Base-by-base conservation (phyloP, 2,329 filamentous ascomycete species). In the Claviceps sorghi region DNA sequence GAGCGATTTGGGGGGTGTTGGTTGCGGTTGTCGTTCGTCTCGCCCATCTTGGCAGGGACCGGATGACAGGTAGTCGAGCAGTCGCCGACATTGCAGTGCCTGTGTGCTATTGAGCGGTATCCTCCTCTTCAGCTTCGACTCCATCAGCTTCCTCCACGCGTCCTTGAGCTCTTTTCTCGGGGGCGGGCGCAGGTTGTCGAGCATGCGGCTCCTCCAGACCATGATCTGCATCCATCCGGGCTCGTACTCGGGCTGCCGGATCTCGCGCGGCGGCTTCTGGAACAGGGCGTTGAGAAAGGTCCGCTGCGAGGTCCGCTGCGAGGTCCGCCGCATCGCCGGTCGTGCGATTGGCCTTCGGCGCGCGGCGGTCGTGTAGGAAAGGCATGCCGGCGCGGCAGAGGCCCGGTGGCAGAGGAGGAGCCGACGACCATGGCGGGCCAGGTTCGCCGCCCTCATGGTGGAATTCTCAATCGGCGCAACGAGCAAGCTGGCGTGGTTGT, bases 151-250 rank as follows among this genome's bases (percentile, higher is more conserved):
- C 52, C 70, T 73, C 65, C 86, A 83, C 5, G 85, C 86, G 38
- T 77, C 71, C 0, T 79, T 67, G 2, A 95, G 70, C 36, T 86
- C 79, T n/a, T 73, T 65, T 3, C 73, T 69, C 0, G 78, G 66
- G 17, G 87, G 88, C 10, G 80, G 77, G 36, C 88, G 78, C 38
- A 82, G 72, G 50, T 78, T 75, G 52, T 86, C 76, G 50, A 77
- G 73, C 58, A 83, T 70, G 55, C 80, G 77, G 58, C 79, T 78
- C 50, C 78, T 72, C 64, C 88, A 77, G 54, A 86, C 77, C 60
- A 86, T 77, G 69, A 95, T 79, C 17, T 76, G 77, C 57, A 81
- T 79, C 61, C 89, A 78, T 51, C 88, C 89, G 0, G 80, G 84
- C 60, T 82, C 85, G 55, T 82, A 71, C 59, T 82, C 75, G 49